Evolutionary conservation across 1,284 basidiomycete species (phyloP), one percentile per base, ranked within the genome.

Genomic region (Thecaphora thlaspeos): DNA sequence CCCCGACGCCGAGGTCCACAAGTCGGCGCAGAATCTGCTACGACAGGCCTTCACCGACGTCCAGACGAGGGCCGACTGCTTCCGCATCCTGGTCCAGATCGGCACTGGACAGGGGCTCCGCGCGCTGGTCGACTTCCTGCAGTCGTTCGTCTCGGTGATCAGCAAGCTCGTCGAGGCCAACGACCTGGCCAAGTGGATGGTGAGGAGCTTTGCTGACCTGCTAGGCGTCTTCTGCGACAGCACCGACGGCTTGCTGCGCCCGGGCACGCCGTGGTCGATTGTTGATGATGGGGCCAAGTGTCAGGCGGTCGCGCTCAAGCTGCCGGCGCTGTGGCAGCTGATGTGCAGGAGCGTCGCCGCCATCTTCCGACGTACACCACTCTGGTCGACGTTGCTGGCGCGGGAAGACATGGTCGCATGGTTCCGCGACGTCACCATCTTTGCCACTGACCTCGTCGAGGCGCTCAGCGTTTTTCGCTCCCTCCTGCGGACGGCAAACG

Each of bases 351-450:
- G 64, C 23, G 52, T 76, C 17, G 63, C 71, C 3, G 43, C 52
- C 41, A 74, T 75, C 54, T 77, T 76, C 56, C 48, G 48, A n/a
- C 55, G 58, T 18, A 72, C 73, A 11, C 74, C 75, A 1, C 34
- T 48, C 1, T 77, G 75, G 75, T 67, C 73, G 17, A 61, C 51
- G 1, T 47, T 65, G 49, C 51, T 71, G 2, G 55, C 61, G 8
- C 44, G 64, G 9, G 58, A 66, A 19, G 70, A 70, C 47, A 64
- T 77, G 55, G 61, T 75, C 11, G 65, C 73, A 5, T 77, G 74
- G 71, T 71, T 77, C 41, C 64, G 74, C 17, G 71, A 72, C 41
- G 74, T 77, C 17, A 71, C 66, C 40, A 58, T 69, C 44, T 71
- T 76, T 43, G 72, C 73, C 2, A 61, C 61, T 18, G 73, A 75